Conservation (phyloP, 2,329 filamentous ascomycete genomes). For the Colletotrichum spaethianum region DNA sequence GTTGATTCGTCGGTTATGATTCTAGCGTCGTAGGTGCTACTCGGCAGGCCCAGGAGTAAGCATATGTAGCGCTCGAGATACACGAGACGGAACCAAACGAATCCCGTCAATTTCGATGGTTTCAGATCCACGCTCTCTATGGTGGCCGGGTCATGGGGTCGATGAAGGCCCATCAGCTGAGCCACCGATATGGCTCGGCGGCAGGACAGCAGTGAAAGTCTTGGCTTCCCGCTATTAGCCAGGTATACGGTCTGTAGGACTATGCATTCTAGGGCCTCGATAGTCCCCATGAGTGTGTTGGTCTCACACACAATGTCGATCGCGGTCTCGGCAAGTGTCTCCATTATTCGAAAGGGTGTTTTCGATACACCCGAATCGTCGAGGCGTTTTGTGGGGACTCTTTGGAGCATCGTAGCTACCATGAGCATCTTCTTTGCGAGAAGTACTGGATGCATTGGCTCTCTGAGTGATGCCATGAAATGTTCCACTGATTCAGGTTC, state of each 20-base stretch:
- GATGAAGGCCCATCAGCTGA: conserved; percentile 57
- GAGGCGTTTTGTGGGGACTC: conserved; percentile 49
- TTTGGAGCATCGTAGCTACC: conserved; percentile 55
- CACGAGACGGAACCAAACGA: conserved; percentile 57
- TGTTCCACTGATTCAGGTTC: conserved; percentile 21
- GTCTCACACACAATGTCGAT: conserved; percentile 58
- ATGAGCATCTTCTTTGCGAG: conserved; percentile 57
- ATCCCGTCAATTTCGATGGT: conserved; percentile 36
- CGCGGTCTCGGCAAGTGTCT: conserved; percentile 48
- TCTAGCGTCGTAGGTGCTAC: conserved; percentile 45
- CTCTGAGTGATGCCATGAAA: conserved; percentile 42
- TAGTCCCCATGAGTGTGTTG: conserved; percentile 58
- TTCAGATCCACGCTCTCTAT: conserved; percentile 28
- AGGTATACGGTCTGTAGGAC: conserved; percentile 62
- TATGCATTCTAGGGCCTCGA: conserved; percentile 65
- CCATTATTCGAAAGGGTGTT: conserved; percentile 44
- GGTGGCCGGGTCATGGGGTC: conserved; percentile 29
- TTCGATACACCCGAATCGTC: conserved; percentile 44
- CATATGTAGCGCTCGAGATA: conserved; percentile 54
- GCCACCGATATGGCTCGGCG: conserved; percentile 61
- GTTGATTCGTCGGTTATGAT: background rate
- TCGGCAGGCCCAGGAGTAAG: conserved; percentile 57
- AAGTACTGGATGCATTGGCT: conserved; percentile 54
- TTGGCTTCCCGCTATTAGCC: conserved; percentile 61
- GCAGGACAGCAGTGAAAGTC: conserved; percentile 59